Base-by-base conservation (phyloP, 148 eudicot species). In the Pharnaceum exiguum region DNA sequence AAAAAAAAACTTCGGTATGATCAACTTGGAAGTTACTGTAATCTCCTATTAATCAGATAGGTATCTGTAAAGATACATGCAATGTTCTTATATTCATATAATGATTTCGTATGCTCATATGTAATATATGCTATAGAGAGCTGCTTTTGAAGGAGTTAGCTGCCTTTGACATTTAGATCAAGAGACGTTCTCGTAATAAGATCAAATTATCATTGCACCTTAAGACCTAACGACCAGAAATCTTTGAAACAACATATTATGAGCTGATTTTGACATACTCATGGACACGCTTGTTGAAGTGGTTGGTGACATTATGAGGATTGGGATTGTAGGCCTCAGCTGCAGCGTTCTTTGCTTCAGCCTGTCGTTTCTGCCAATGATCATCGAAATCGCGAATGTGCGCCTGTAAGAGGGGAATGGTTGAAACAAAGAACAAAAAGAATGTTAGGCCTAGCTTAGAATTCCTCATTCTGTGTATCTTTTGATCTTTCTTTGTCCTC, bases 331-430 rank as follows among this genome's bases (percentile, higher is more conserved):
- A 75, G 25, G 83, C 79, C 11, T 29, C 22, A 22, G 40, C 47
- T 12, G 81, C 70, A 2, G 63, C 62, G 39, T 38, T 37, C 57
- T 53, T 46, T 0, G 87, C 83, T 10, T 69, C 57, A 2, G 23
- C 30, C 46, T 76, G 72, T 5, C 81, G 70, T 21, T 36, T 52
- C 62, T 63, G 59, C 87, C 87, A 82, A 36, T 75, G 62, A 19
- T 75, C 73, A 8, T 82, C 87, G 5, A 43, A 58, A 3, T 73
- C 45, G 3, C 25, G 75, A 17, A 73, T 68, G 46, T 70, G 48
- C 1, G 68, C 78, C 40, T 40, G 55, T 16, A 47, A 44, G 25
- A 57, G 37, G 10, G 58, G 57, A 56, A 68, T 60, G 39, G 46
- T 67, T 4, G 48, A 65, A 8, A 59, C 32, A 54, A 65, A 32